phyloP scores from a whole-genome alignment of 1,284 basidiomycete species.

The Sanguinoderma infundibulare region DNA sequence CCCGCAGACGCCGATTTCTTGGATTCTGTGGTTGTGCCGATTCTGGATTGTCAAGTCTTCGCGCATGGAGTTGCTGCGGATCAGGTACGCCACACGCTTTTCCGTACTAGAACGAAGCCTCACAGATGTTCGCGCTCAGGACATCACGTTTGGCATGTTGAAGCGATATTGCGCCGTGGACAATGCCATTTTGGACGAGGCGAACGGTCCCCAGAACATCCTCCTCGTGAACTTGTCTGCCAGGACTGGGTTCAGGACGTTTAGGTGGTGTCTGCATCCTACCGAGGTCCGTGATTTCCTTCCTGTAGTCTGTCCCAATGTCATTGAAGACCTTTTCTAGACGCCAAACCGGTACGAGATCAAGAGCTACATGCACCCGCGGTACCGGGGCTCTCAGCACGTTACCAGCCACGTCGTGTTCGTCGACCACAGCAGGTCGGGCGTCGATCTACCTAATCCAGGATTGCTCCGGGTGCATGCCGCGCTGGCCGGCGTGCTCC shows the following conservation, averaged over 20 bases:
- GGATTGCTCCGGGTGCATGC: neutral
- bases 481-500: neutral
- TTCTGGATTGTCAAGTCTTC: neutral
- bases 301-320: neutral
- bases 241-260: neutral
- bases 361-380: neutral
- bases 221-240: neutral
- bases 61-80: neutral
- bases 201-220: neutral
- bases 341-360: neutral
- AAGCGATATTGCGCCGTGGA: neutral
- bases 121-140: neutral
- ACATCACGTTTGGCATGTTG: neutral
- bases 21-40: neutral
- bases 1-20: neutral
- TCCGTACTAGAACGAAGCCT: neutral
- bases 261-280: neutral
- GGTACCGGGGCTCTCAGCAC: neutral
- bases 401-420: neutral
- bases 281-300: neutral
- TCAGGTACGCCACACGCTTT: neutral
- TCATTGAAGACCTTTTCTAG: neutral
- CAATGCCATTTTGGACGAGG: neutral
- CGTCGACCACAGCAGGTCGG: neutral
- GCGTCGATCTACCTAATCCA: neutral